A percentile compares a stretch with the other conserved stretches of the same genome.
phyloP scores from a whole-genome alignment of 225 moss, liverwort and hornwort genomes.

The Rhytidiadelphus loreus region DNA sequence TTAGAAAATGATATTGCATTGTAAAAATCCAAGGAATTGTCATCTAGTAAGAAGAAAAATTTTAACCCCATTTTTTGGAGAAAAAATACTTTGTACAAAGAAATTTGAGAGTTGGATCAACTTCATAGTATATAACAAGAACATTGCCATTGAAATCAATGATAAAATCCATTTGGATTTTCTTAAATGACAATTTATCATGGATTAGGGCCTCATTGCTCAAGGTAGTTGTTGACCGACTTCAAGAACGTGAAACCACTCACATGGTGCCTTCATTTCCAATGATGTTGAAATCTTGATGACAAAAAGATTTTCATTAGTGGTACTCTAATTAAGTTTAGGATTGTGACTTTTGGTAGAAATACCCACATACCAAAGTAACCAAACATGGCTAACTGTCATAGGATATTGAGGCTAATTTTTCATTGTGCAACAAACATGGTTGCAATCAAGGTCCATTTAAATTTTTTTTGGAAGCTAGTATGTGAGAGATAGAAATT shows the following conservation, averaged over 20 bases:
- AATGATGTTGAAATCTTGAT: not conserved
- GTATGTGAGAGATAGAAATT: not conserved
- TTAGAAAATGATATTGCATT: not conserved
- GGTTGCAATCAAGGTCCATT: not conserved
- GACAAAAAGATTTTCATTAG: no score
- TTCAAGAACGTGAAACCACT: not conserved
- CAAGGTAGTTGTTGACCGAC: fast-evolving
- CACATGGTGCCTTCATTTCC: not conserved
- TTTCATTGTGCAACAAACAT: no score
- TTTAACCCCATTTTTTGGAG: no score
- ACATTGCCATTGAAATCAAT: not conserved
- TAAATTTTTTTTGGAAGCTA: not conserved
- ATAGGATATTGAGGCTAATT: no score
- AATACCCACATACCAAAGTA: no score
- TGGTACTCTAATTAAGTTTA: no score
- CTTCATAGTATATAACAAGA: not conserved
- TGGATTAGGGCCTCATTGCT: no score
- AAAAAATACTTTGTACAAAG: not conserved
- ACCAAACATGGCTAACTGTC: no score
- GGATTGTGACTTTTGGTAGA: no score
- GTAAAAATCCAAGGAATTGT: not conserved
- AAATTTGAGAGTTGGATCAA: not conserved
- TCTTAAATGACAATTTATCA: not conserved
- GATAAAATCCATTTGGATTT: not conserved
- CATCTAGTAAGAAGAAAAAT: not conserved